Conservation (phyloP, 2,329 filamentous ascomycete genomes). For the Fusarium sp. region DNA sequence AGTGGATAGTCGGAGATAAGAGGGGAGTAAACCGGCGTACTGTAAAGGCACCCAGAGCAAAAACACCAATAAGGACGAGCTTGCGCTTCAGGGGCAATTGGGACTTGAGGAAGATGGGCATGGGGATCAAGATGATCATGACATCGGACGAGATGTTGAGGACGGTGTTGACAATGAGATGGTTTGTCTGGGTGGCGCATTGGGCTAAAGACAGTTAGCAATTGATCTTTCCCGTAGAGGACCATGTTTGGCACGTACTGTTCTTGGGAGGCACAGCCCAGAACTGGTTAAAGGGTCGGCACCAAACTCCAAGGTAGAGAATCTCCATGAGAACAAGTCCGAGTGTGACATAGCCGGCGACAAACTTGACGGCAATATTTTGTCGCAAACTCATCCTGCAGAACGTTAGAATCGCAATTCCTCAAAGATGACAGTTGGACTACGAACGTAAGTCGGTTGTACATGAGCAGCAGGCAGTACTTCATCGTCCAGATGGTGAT, state of each 20-base stretch:
- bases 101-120: conserved; percentile 64
- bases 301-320: conserved; percentile 64
- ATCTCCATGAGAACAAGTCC: conserved; percentile 65
- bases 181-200: conserved; percentile 68
- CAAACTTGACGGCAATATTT: conserved; percentile 60
- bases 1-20: neutral
- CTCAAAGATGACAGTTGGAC: neutral
- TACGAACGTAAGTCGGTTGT: conserved; percentile 64
- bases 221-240: neutral
- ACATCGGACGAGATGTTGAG: conserved; percentile 72
- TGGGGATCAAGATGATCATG: conserved; percentile 68
- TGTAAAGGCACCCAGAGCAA: conserved; percentile 60
- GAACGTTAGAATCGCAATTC: conserved; percentile 17
- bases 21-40: conserved; percentile 47
- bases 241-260: conserved; percentile 48
- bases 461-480: conserved; percentile 68
- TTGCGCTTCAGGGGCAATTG: conserved; percentile 65
- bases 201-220: conserved; percentile 56
- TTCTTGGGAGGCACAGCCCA: conserved; percentile 67
- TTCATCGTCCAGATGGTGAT: conserved; percentile 69
- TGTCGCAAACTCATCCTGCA: conserved; percentile 59
- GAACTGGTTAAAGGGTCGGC: conserved; percentile 66
- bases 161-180: conserved; percentile 68
- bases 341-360: conserved; percentile 59
- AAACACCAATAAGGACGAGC: conserved; percentile 60